Evolutionary conservation across 345 rosid genomes (phyloP).

Genomic region (Rhodamnia argentea): DNA sequence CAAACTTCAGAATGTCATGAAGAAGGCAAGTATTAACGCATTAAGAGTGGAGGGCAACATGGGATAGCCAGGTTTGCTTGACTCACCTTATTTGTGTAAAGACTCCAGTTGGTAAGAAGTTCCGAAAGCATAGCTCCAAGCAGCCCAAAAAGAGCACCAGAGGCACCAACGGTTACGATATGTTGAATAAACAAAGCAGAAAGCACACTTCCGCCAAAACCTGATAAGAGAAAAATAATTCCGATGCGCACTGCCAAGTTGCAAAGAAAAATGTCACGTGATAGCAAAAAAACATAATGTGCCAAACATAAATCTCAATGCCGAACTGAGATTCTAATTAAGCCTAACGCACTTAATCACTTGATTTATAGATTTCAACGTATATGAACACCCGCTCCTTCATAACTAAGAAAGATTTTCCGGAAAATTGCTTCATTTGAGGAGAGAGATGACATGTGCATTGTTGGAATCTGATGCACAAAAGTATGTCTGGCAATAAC

Average conservation of each 20-base stretch:
- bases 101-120: constrained; percentile 81
- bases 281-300: neutral
- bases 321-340: neutral
- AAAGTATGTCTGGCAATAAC: neutral
- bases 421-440: neutral
- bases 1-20: neutral
- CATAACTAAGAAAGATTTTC: neutral
- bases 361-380: neutral
- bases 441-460: neutral
- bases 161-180: constrained; percentile 85
- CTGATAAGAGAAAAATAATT: constrained; percentile 48
- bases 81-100: constrained; percentile 69
- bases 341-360: neutral
- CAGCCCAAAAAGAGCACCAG: constrained; percentile 95
- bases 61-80: neutral
- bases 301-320: neutral
- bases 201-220: constrained; percentile 73
- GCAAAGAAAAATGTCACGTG: neutral
- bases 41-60: neutral
- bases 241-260: constrained; percentile 66
- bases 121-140: constrained; percentile 96
- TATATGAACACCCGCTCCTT: neutral
- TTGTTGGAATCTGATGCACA: neutral
- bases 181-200: constrained; percentile 53
- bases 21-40: neutral